Evolutionary conservation across 2,329 filamentous ascomycete genomes (phyloP).

Genomic region (Colletotrichum sp.): DNA sequence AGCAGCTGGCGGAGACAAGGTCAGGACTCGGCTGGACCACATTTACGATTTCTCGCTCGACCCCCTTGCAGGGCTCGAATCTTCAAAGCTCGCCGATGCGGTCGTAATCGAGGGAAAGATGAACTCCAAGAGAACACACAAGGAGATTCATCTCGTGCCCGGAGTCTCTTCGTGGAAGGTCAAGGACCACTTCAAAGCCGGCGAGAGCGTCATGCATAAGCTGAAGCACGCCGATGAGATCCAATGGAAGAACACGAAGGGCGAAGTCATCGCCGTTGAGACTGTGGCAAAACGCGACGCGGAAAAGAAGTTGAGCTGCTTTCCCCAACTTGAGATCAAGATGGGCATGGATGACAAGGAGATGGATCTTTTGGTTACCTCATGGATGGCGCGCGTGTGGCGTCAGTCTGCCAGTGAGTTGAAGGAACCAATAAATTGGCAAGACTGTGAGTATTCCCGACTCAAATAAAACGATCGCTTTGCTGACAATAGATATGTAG

Average conservation of each 20-base stretch:
- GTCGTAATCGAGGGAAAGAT: constrained; percentile 25
- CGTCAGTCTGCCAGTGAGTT: constrained; percentile 26
- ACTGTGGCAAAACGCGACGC: constrained; percentile 24
- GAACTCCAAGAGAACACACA: constrained; percentile 24
- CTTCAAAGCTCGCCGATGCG: background rate
- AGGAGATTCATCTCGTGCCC: constrained; percentile 22
- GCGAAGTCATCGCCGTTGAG: constrained; percentile 28
- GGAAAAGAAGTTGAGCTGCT: constrained; percentile 16
- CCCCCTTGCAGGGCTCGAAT: background rate
- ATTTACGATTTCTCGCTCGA: constrained; percentile 32
- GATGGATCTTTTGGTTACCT: constrained; percentile 31
- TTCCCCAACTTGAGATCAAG: constrained; percentile 28
- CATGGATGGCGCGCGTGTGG: constrained; percentile 33
- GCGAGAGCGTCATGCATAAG: constrained; percentile 21
- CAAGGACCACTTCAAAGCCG: constrained; percentile 26
- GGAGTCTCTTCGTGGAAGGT: constrained; percentile 25
- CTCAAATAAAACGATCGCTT: background rate
- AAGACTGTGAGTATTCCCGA: constrained; percentile 21
- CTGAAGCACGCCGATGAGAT: constrained; percentile 27
- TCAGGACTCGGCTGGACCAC: constrained; percentile 28
- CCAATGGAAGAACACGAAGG: constrained; percentile 27
- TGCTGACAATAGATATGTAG: background rate
- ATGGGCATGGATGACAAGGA: constrained; percentile 25
- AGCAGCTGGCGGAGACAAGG: constrained; percentile 7
- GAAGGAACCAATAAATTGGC: constrained; percentile 27